Base-by-base conservation (phyloP, 306 rosid species). In the Trichosanthes truncata region DNA sequence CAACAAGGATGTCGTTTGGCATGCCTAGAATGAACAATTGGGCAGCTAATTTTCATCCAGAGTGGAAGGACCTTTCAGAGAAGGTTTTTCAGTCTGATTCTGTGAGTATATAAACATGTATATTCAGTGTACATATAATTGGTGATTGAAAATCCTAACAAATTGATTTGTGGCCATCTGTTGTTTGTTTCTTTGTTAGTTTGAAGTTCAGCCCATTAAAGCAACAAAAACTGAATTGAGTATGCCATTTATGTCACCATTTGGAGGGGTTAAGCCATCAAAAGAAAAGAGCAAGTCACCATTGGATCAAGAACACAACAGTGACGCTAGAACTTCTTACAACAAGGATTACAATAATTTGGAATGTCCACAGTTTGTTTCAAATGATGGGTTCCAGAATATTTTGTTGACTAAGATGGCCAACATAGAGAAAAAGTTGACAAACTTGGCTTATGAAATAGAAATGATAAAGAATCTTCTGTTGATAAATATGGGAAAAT, bases 11-110 rank as follows among this genome's bases (percentile, higher is more conserved):
- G 7, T 63, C 71, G 12, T 63, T 35, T 7, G 71, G 45, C 13
- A 63, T 23, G 35, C 71, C 71, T 6, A 63, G 71, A 63, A 63
- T 63, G 71, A 63, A 63, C 45, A 63, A 63, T 33, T 63, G 71
- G 71, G 71, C 23, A 7, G 71, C 71, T 6, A n/a, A 3, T 17
- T 45, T 33, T 63, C 71, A 33, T 63, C 71, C 71, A 35, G 71
- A 63, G 45, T 33, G 12, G 43, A 63, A 35, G 71, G 71, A 63
- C 43, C 71, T 63, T 63, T 63, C 71, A 8, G 23, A 63, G 45
- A 63, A 63, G 45, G 23, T 63, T 6, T 63, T 63, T 63, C 23
- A 35, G 33, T 33, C 71, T 17, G 71, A 63, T 3, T 17, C 71
- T 31, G 71, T 63, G 21, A 63, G 71, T 63, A 63, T 33, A 33